Evolutionary conservation across 2,329 filamentous ascomycete species (phyloP).

Genomic region (Pseudocercospora cruenta): DNA sequence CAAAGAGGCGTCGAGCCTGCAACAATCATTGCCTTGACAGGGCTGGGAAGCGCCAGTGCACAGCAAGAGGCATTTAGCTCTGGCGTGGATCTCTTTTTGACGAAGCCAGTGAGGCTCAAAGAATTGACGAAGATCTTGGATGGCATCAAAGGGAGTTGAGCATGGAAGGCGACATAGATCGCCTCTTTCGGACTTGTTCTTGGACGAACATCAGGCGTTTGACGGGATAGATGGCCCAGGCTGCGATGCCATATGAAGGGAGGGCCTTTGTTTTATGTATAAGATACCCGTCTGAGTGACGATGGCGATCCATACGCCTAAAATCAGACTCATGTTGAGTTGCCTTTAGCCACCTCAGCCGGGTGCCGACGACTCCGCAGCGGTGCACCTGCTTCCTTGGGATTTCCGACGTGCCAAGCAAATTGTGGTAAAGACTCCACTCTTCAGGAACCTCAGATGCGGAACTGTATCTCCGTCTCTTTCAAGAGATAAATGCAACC

Average conservation of each 20-base stretch:
- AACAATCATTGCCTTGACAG: slow-evolving; percentile 39
- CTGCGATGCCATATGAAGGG: neutral
- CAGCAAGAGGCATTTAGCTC: slow-evolving; percentile 38
- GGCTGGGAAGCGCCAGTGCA: slow-evolving; percentile 34
- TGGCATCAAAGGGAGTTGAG: slow-evolving; percentile 10
- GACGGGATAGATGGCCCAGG: neutral
- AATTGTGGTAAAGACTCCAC: neutral
- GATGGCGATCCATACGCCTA: neutral
- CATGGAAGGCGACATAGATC: neutral
- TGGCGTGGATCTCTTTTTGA: slow-evolving; percentile 39
- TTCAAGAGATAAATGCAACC: neutral
- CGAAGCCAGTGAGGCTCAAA: slow-evolving; percentile 36
- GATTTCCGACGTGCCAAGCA: neutral
- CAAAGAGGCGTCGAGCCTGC: slow-evolving; percentile 30
- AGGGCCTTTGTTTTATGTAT: neutral
- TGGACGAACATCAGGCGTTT: neutral
- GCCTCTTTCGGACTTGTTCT: neutral
- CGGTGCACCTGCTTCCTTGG: neutral
- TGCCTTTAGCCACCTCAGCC: neutral
- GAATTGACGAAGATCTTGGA: slow-evolving; percentile 30
- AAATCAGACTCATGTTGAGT: neutral
- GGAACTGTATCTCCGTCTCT: neutral
- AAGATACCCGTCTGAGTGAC: neutral
- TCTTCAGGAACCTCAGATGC: neutral
- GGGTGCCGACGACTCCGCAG: neutral